Base-by-base conservation (phyloP, 2,329 filamentous ascomycete genomes). In the Simplicillium aogashimaense region DNA sequence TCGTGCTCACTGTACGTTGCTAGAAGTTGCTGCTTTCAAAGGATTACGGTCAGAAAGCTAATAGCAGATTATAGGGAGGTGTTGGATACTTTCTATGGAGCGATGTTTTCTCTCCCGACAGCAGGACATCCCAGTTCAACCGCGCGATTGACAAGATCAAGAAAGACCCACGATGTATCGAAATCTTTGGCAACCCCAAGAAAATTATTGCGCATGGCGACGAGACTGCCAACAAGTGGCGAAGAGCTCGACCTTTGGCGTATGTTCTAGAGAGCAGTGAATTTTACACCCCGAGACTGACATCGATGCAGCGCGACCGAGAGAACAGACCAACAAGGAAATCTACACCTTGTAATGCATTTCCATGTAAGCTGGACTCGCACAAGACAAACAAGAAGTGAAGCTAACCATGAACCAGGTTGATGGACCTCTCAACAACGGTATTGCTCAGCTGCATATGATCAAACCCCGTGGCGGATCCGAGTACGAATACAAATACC, bases 111-210 rank as follows among this genome's bases (percentile, higher is more conserved):
- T 83, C 84, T 4, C 74, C 84, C 15, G 83, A 89, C 55, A 92
- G 86, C 67, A 89, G 87, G 61, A 90, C 83, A 13, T 76, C 80
- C 42, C 80, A 92, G 57, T 95, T 94, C 71, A 94, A 94, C 64
- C 81, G 84, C 47, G 86, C 86, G 1, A 83, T 94, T 36, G 76
- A 85, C 53, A 78, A 80, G 45, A 80, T 97, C 56, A 86, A 82
- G 57, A 71, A 74, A 39, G 83, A 94, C 54, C 59, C 74, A 1
- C 70, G 76, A 42, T 94, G 86, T 55, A 67, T 80, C 20, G 77
- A 82, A 42, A 58, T 94, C 7, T 73, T 97, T 1, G 88, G 88
- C 12, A 79, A 86, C 13, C 63, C 72, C 31, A 80, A 79, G 45
- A 75, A 88, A 55, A 90, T 97, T 42, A 72, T 69, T 16, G 87